Evolutionary conservation across 495 filamentous ascomycete genomes (phyloP).

Genomic region (Immersiella caudata): DNA sequence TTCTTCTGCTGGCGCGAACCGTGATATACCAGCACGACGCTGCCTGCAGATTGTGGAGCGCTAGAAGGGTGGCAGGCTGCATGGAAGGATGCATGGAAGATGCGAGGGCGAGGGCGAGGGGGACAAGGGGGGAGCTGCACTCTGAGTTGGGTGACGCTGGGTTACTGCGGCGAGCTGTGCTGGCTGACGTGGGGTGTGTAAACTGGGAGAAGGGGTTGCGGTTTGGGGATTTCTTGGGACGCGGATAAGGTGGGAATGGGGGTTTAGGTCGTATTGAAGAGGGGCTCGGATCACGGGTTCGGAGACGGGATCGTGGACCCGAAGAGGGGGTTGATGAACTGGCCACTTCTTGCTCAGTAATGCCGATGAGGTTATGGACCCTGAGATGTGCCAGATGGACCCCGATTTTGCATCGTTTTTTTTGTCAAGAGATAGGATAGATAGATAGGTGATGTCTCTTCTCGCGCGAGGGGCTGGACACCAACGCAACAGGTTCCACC

Average conservation of each 20-base stretch:
- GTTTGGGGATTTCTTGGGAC: neutral
- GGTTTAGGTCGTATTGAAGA: neutral
- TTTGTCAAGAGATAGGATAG: neutral
- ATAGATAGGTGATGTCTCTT: neutral
- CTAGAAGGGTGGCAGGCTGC: neutral
- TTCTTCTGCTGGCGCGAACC: neutral
- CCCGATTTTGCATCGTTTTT: neutral
- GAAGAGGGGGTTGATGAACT: neutral
- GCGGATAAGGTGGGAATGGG: neutral
- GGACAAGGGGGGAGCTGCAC: neutral
- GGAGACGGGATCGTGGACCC: neutral
- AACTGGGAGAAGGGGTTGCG: neutral
- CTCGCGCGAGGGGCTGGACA: neutral
- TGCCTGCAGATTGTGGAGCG: neutral
- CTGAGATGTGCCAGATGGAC: neutral
- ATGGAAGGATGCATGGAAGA: constrained; percentile 20
- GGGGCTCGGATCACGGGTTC: neutral
- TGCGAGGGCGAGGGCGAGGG: neutral
- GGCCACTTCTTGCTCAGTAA: neutral
- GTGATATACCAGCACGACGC: neutral
- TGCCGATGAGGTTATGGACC: neutral
- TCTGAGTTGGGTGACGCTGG: neutral
- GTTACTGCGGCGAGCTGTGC: neutral
- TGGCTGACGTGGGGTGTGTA: constrained; percentile 1
- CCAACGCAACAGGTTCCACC: neutral